Percentiles rank a stretch among this genome's conserved stretches.
Conservation (phyloP, 495 filamentous ascomycete genomes). For the Tetracladium setigerum region DNA sequence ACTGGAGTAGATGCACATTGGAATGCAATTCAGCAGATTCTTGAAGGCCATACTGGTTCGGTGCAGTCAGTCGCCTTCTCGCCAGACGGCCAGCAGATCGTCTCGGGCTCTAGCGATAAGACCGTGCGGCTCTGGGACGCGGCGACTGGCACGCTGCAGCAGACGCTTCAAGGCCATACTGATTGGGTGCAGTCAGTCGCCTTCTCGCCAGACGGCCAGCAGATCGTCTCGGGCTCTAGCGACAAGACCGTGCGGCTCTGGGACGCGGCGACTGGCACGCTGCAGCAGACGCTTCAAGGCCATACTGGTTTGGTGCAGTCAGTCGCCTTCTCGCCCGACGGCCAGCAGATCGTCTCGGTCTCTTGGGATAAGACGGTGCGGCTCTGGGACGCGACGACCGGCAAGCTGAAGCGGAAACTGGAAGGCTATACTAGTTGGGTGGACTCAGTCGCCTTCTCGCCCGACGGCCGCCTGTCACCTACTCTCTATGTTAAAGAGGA, state of each 20-base stretch:
- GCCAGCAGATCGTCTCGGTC: constrained; percentile 16
- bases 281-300: background rate
- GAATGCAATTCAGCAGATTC: constrained; percentile 4
- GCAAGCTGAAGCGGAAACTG: constrained; percentile 8
- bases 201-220: constrained; percentile 12
- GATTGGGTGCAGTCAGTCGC: constrained; percentile 5
- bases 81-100: constrained; percentile 25
- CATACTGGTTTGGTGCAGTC: constrained; percentile 15
- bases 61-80: constrained; percentile 29
- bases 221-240: constrained; percentile 10
- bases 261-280: constrained; percentile 13
- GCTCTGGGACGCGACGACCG: constrained; percentile 20
- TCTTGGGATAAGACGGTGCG: constrained; percentile 10
- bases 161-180: constrained; percentile 13
- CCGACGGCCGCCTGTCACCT: background rate
- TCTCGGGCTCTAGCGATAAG: constrained; percentile 23
- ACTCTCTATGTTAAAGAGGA: background rate
- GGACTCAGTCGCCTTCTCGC: constrained; percentile 1
- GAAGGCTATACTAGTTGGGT: background rate
- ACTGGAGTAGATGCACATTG: background rate
- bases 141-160: constrained; percentile 3
- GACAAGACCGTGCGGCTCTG: constrained; percentile 18
- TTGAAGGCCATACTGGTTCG: constrained; percentile 16
- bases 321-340: constrained; percentile 29
- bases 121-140: constrained; percentile 31